phyloP scores from a whole-genome alignment of 208 protist genomes.

The Tetramitus jugosus region DNA sequence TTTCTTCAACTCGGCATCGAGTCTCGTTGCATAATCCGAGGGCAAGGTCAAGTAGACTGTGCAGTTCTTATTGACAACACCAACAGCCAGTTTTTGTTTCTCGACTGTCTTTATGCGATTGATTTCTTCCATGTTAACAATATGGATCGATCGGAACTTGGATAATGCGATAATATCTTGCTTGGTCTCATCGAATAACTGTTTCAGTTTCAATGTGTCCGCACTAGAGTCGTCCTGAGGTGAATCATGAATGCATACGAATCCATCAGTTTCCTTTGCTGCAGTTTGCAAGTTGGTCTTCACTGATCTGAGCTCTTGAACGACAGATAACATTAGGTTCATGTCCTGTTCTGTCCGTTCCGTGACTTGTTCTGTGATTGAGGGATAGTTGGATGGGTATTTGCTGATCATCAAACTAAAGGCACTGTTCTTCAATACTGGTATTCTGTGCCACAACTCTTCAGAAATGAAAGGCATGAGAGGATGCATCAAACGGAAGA shows the following conservation, averaged over 20 bases:
- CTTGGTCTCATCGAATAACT: not conserved
- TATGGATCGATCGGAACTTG: not conserved
- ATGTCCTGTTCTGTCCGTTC: not conserved
- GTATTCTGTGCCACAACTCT: slow-evolving; percentile 92
- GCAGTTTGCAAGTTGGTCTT: not conserved
- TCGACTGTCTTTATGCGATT: not conserved
- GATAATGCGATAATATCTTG: not conserved
- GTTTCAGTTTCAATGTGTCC: not conserved
- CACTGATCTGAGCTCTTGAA: not conserved
- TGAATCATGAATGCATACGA: not conserved
- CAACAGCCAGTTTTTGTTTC: not conserved
- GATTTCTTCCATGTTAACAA: not conserved
- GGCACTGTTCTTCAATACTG: slow-evolving; percentile 47
- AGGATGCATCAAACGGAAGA: slow-evolving; percentile 91
- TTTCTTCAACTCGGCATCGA: not conserved
- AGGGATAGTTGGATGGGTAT: no score
- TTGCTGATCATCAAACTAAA: slow-evolving; percentile 72
- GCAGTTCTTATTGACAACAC: not conserved
- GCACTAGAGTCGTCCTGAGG: not conserved
- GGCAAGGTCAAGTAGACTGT: not conserved
- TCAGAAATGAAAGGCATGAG: slow-evolving; percentile 99
- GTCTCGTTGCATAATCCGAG: not conserved
- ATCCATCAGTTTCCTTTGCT: no score
- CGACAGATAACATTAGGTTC: not conserved
- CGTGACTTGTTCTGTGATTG: no score